Base-by-base conservation (phyloP, 2,329 filamentous ascomycete species). In the Aplosporella prunicola region DNA sequence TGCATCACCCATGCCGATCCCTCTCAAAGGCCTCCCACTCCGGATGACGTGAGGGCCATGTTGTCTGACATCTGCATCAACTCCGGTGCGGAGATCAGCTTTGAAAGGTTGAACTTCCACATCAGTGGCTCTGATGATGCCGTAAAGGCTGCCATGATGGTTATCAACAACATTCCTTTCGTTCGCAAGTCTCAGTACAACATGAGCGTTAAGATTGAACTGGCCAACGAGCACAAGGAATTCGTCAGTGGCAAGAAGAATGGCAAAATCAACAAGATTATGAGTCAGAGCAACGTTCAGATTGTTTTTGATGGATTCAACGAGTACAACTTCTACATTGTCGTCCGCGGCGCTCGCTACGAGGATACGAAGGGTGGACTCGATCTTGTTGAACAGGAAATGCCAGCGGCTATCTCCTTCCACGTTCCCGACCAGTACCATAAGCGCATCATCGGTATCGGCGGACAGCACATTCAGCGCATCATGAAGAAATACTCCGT, bases 401-500 rank as follows among this genome's bases (percentile, higher is more conserved):
- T 98, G 88, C 91, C 91, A 26, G 91, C 91, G 20, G 94, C 91
- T 8, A 96, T 98, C 55, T 96, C 91, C 0, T 98, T 98, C 71
- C 91, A 98, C 55, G 91, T 98, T 18, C 91, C 91, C 3, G 91
- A 98, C 53, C 91, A 96, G 62, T 98, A 98, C 58, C 91, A 98
- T 64, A 98, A 98, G 68, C 87, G 91, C 32, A 98, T 98, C 55
- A 98, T 98, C 46, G 91, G 91, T 35, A 96, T 98, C 51, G 91
- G 91, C 43, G 91, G 91, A 8, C 89, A 96, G 58, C 91, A 98
- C 56, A 98, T 98, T 49, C 91, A 98, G 62, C 85, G 89, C 39
- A 96, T 98, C 67, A 98, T 98, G 91, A 96, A 98, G 70, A 96
- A 96, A 65, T 93, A 98, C 63, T 96, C 91, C 0, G 91, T 98